Percentiles rank a stretch among this genome's conserved stretches.
Evolutionary conservation across 2,329 filamentous ascomycete species (phyloP).

Genomic region (Phaeophleospora eucalypticola): DNA sequence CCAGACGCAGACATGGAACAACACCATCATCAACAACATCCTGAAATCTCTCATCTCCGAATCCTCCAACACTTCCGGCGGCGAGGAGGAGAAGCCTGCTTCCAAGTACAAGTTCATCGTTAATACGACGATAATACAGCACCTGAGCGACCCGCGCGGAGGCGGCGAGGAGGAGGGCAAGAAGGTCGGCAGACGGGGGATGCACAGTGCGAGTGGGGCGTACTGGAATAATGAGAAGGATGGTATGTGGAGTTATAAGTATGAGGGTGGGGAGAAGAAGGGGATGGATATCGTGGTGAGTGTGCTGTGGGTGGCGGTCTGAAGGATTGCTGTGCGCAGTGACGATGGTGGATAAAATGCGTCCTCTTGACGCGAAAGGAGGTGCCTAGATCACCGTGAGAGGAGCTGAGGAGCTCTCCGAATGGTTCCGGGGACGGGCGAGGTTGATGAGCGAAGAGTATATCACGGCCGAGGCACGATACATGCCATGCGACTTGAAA

Average conservation of each 20-base stretch:
- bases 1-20: slow-evolving; percentile 85
- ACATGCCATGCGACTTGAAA: too few species aligned
- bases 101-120: slow-evolving; percentile 86
- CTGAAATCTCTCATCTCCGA: slow-evolving; percentile 75
- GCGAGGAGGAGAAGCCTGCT: too few species aligned
- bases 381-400: too few species aligned
- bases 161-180: slow-evolving; percentile 63
- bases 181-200: slow-evolving; percentile 74
- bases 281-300: slow-evolving; percentile 51
- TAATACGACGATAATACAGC: slow-evolving; percentile 98
- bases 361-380: too few species aligned
- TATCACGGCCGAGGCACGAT: too few species aligned
- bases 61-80: slow-evolving; percentile 30
- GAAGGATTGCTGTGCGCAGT: background rate
- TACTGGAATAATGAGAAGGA: slow-evolving; percentile 91
- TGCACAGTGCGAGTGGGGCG: slow-evolving; percentile 80
- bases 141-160: slow-evolving; percentile 66
- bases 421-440: too few species aligned
- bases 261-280: slow-evolving; percentile 55
- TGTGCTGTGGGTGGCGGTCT: slow-evolving; percentile 69
- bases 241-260: slow-evolving; percentile 87
- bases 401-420: too few species aligned
- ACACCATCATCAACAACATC: slow-evolving; percentile 79
- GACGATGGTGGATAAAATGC: too few species aligned
- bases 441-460: too few species aligned